These are phyloP conservation scores for Hirschioporus abietinus DNA, from an alignment of 768 basidiomycete genomes.

Conservation along the genomic window DNA sequence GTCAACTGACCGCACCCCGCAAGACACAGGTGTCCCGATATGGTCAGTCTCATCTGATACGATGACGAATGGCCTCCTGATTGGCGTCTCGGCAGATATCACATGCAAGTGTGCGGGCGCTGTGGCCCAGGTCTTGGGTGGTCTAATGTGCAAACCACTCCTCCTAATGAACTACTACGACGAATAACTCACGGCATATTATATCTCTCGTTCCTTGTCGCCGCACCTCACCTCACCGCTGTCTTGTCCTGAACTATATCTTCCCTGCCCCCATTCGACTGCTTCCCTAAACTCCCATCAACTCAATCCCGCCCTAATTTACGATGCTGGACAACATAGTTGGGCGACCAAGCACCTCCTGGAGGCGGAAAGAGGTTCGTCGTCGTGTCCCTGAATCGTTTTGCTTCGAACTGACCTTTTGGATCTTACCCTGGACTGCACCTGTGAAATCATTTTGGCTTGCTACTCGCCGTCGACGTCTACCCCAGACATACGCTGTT, in stretches of 20 bases:
- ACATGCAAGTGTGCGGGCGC: conserved; percentile 8
- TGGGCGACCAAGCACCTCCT: conserved; percentile 83
- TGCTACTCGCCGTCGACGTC: conserved; percentile 1
- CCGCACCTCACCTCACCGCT: neutral
- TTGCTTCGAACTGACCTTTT: conserved; percentile 4
- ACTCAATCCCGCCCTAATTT: neutral
- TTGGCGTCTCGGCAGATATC: conserved; percentile 7
- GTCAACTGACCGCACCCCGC: conserved; percentile 1
- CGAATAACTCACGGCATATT: neutral
- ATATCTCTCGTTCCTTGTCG: neutral
- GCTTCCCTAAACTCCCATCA: neutral
- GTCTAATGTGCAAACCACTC: neutral
- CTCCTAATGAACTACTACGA: neutral
- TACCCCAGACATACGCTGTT: conserved; percentile 75
- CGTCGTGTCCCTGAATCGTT: neutral
- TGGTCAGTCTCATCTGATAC: neutral
- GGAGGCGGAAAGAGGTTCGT: conserved; percentile 79
- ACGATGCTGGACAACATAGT: conserved; percentile 91
- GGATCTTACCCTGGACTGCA: neutral
- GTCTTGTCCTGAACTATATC: neutral
- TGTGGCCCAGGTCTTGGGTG: neutral
- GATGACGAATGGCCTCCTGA: neutral
- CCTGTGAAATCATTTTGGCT: neutral
- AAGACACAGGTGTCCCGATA: neutral
- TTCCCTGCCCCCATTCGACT: neutral